These are phyloP conservation scores for Endothia cerciana DNA, from an alignment of 2,329 filamentous ascomycete genomes.

Conservation along the genomic window DNA sequence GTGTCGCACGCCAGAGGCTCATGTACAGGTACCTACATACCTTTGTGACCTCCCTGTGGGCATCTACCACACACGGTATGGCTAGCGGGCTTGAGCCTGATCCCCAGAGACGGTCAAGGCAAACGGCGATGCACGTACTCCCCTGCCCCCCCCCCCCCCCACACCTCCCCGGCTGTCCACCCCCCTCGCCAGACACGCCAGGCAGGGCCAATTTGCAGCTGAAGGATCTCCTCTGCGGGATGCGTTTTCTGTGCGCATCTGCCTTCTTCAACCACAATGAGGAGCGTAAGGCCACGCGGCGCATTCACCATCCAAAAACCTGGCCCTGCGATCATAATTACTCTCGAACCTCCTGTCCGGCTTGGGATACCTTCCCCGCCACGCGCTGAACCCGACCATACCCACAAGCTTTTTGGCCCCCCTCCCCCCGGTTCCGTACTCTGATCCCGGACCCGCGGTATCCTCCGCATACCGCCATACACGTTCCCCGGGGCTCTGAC, in stretches of 20 bases:
- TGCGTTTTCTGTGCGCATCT: not conserved
- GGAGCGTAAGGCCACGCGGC: conserved; percentile 10
- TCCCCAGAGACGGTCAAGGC: not conserved
- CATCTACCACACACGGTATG: not conserved
- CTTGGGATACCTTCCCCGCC: not conserved
- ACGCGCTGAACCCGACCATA: not conserved
- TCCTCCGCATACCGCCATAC: not conserved
- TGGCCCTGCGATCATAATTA: not conserved
- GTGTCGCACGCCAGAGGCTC: not conserved
- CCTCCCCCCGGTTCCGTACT: not conserved
- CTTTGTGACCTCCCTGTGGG: not conserved
- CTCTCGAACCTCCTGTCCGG: not conserved
- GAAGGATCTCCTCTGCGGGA: conserved; percentile 5
- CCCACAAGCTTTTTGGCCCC: too few species aligned
- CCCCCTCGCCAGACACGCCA: not conserved
- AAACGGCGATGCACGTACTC: conserved; percentile 4
- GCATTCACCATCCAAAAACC: too few species aligned
- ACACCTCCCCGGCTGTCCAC: not conserved
- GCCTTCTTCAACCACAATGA: conserved; percentile 2
- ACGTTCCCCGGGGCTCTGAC: not conserved
- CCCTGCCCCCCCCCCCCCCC: not conserved
- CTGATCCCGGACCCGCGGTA: not conserved
- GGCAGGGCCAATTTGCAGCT: not conserved
- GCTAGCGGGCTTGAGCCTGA: not conserved
- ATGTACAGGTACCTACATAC: not conserved